Evolutionary conservation across 257 asterid genomes (phyloP), one percentile per base, ranked within the genome.

Genomic region (Gardenia jasminoides): DNA sequence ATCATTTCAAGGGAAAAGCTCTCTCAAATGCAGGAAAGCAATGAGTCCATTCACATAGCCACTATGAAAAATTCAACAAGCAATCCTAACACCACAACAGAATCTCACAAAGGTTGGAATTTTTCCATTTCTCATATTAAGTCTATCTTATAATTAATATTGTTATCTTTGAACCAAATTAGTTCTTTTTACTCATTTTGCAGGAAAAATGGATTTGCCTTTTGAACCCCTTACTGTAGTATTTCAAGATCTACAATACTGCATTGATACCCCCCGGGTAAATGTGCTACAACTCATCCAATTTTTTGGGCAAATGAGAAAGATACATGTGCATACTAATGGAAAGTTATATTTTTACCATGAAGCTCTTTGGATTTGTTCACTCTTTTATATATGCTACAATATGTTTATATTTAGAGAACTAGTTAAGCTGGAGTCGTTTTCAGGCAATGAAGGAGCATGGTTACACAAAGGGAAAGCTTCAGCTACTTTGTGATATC

Each of bases 131-230:
- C 41, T 36, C 4, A 36, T 4, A 36, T 36, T 36, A 36, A 36
- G 4, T 2, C 41, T 36, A 36, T 36, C 41, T 36, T 36, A 36
- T n/a, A n/a, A 36, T 36, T 36, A 36, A 2, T 36, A 36, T 36
- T 36, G 41, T 36, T 36, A 36, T 36, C 41, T 36, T 36, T 36
- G 41, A 3, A 36, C 41, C 4, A 36, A 36, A 1, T 36, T 36
- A 36, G 41, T 36, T 36, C 41, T 36, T 36, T 36, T 36, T 36
- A 36, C 41, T 36, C 41, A 36, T 36, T 36, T 36, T 36, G 83
- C 89, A 89, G 96, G 83, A 19, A 85, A 79, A 81, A 86, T 89
- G 92, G 90, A 84, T 65, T 85, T 91, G 74, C 96, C 96, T 47
- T 91, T 89, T 81, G 90, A 91, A 81, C 90, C 91, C n/a, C 78